Conservation (phyloP, 352 stramenopile genomes). For the Phytophthora pinifolia region DNA sequence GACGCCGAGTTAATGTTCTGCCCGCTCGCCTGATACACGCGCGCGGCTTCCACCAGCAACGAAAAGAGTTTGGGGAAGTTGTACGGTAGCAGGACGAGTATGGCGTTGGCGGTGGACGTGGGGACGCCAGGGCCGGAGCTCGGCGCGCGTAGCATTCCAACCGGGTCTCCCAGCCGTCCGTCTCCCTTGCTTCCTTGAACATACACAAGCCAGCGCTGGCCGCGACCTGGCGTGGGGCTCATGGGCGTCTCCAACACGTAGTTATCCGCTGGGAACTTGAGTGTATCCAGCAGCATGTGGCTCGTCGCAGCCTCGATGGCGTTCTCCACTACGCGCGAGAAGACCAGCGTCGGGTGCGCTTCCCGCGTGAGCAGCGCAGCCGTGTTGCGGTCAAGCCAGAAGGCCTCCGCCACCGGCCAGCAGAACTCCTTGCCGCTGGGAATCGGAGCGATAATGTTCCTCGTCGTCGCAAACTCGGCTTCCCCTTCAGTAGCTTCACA, state of each 20-base stretch:
- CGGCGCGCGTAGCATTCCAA: conserved; percentile 68
- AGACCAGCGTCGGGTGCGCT: conserved; percentile 76
- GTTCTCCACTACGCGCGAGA: conserved; percentile 66
- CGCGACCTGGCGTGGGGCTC: conserved; percentile 59
- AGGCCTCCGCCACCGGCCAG: conserved; percentile 82
- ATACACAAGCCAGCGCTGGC: conserved; percentile 84
- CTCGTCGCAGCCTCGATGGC: conserved; percentile 83
- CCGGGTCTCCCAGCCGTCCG: conserved; percentile 74
- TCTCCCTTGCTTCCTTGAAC: conserved; percentile 82
- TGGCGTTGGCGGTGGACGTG: conserved; percentile 39
- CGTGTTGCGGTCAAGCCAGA: conserved; percentile 86
- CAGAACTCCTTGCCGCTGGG: conserved; percentile 76
- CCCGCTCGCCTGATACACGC: conserved; percentile 78
- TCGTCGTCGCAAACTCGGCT: conserved; percentile 43
- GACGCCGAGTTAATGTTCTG: conserved; percentile 71
- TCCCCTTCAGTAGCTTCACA: conserved; percentile 58
- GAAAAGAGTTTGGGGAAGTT: conserved; percentile 86
- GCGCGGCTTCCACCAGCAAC: conserved; percentile 77
- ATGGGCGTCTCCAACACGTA: conserved; percentile 69
- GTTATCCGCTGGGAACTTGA: conserved; percentile 84
- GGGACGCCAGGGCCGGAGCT: conserved; percentile 30
- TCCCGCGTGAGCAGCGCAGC: conserved; percentile 70
- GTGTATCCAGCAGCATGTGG: conserved; percentile 86
- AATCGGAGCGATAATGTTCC: conserved; percentile 77
- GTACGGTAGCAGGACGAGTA: conserved; percentile 88